Evolutionary conservation across 345 rosid genomes (phyloP).

Genomic region (Melaleuca quinquenervia): DNA sequence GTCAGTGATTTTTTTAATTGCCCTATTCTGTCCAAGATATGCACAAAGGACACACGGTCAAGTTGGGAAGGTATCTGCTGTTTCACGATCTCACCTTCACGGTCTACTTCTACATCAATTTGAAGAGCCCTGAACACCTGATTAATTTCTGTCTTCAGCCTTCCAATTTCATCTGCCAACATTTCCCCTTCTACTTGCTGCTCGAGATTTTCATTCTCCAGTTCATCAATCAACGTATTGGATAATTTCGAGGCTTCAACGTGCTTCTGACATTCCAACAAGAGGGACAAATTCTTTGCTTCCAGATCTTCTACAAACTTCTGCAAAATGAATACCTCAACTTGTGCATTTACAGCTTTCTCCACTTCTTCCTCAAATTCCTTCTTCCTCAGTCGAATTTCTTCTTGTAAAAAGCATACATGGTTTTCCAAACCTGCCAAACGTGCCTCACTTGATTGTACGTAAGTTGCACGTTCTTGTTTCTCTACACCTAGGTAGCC

Average conservation of each 20-base stretch:
- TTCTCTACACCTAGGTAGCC: conserved; percentile 48
- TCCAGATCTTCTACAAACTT: conserved; percentile 64
- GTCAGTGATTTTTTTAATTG: conserved; percentile 42
- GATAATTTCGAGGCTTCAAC: conserved; percentile 62
- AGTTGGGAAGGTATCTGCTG: conserved; percentile 2
- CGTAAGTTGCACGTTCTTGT: conserved; percentile 39
- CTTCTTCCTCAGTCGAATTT: conserved; percentile 51
- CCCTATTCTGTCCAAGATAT: conserved; percentile 40
- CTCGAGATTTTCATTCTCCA: conserved; percentile 77
- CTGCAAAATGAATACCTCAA: conserved; percentile 70
- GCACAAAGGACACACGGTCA: conserved; percentile 37
- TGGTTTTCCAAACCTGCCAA: conserved; percentile 58
- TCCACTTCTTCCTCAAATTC: conserved; percentile 89
- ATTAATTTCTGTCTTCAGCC: conserved; percentile 48
- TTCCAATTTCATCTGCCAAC: conserved; percentile 55
- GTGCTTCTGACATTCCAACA: conserved; percentile 68
- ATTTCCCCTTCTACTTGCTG: conserved; percentile 63
- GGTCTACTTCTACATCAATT: conserved; percentile 27
- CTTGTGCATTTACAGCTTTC: conserved; percentile 69
- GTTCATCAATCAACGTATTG: conserved; percentile 52
- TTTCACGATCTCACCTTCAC: conserved; percentile 13
- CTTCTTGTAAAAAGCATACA: conserved; percentile 55
- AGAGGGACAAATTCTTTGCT: conserved; percentile 49
- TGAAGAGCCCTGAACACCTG: conserved; percentile 64
- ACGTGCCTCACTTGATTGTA: conserved; percentile 53